phyloP scores from a whole-genome alignment of 345 rosid genomes.

The Acer saccharum region DNA sequence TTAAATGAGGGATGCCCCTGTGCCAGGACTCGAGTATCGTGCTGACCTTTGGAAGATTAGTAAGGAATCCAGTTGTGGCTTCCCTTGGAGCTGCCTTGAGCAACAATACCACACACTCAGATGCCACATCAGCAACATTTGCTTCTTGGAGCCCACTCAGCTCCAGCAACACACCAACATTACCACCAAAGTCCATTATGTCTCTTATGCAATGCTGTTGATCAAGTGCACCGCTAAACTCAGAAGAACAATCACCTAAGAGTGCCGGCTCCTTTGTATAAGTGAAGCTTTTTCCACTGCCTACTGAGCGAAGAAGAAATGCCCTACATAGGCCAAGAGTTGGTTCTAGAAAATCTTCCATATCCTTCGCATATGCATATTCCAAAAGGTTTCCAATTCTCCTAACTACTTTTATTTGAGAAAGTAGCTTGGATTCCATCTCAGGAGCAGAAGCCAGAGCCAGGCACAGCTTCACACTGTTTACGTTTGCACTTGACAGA shows the following conservation, averaged over 20 bases:
- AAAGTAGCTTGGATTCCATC: conserved; percentile 86
- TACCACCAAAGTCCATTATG: conserved; percentile 77
- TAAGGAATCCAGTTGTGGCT: conserved; percentile 79
- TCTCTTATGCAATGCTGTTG: conserved; percentile 70
- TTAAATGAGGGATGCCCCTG: conserved; percentile 42
- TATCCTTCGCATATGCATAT: conserved; percentile 78
- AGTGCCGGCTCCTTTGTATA: conserved; percentile 63
- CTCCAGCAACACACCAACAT: conserved; percentile 64
- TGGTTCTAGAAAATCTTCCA: conserved; percentile 98
- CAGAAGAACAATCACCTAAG: conserved; percentile 53
- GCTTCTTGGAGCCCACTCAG: conserved; percentile 51
- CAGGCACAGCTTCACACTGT: conserved; percentile 82
- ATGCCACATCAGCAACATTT: conserved; percentile 66
- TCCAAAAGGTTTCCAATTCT: conserved; percentile 90
- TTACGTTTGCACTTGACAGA: conserved; percentile 84
- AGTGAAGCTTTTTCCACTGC: conserved; percentile 48
- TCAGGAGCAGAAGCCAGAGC: conserved; percentile 95
- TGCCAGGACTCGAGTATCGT: conserved; percentile 64
- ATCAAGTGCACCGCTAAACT: conserved; percentile 37
- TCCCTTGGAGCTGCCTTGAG: conserved; percentile 92
- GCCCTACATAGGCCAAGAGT: conserved; percentile 81
- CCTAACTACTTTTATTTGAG: conserved; percentile 80
- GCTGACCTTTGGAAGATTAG: conserved; percentile 75
- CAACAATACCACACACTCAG: conserved; percentile 76
- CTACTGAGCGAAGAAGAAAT: conserved; percentile 66